These are phyloP conservation scores for Xylariaceae sp. DNA, from an alignment of 2,329 filamentous ascomycete species.

Conservation along the genomic window DNA sequence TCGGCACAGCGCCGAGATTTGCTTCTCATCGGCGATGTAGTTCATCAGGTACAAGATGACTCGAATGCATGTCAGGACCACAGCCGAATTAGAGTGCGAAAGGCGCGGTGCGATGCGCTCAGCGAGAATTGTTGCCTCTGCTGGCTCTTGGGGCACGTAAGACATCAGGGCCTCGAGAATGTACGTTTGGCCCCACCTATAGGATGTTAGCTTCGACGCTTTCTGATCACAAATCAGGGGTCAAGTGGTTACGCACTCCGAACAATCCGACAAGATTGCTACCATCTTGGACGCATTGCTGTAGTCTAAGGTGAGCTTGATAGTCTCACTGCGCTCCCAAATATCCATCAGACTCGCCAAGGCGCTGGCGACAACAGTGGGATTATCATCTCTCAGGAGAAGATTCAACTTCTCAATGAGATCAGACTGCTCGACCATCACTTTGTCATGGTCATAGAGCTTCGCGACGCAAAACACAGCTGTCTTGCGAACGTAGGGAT, in stretches of 20 bases:
- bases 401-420: constrained; percentile 87
- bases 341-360: constrained; percentile 92
- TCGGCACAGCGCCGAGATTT: constrained; percentile 77
- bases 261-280: constrained; percentile 91
- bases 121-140: constrained; percentile 81
- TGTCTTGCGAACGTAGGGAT: constrained; percentile 96
- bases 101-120: constrained; percentile 93
- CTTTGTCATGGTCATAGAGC: constrained; percentile 91
- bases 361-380: constrained; percentile 92
- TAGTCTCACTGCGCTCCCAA: constrained; percentile 95
- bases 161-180: constrained; percentile 97
- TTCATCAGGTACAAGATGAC: constrained; percentile 98
- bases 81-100: constrained; percentile 93
- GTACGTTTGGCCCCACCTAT: constrained; percentile 96
- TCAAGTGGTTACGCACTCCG: constrained; percentile 62
- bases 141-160: constrained; percentile 87
- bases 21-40: constrained; percentile 89
- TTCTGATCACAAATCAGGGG: neutral
- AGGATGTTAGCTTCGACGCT: constrained; percentile 7
- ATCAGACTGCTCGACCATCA: constrained; percentile 84
- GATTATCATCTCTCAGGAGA: constrained; percentile 91
- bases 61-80: constrained; percentile 91
- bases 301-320: constrained; percentile 97
- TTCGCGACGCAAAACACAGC: constrained; percentile 96
- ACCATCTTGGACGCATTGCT: constrained; percentile 97